Conservation (phyloP, 306 rosid species). For the Vigna reflexopilosa region DNA sequence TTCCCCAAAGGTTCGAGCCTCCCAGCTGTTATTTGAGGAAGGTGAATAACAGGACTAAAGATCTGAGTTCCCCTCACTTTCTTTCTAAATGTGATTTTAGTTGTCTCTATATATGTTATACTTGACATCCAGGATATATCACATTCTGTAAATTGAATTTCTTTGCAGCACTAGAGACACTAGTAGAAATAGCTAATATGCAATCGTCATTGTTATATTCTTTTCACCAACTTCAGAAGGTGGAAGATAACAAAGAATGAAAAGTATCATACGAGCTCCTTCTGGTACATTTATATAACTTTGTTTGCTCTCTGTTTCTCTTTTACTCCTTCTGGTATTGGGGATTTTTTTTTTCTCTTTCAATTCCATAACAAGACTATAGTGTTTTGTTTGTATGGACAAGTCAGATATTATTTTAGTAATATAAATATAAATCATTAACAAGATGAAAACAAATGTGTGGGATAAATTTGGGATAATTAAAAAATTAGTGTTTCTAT, state of each 20-base stretch:
- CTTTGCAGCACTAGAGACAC: constrained; percentile 73
- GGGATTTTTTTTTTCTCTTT: neutral
- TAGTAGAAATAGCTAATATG: constrained; percentile 79
- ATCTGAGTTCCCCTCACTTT: neutral
- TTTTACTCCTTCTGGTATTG: neutral
- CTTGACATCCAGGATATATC: constrained; percentile 33
- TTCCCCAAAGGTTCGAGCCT: constrained; percentile 87
- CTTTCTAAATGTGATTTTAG: neutral
- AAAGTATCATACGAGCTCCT: constrained; percentile 23
- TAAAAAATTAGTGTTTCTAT: neutral
- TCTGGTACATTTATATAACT: constrained; percentile 36
- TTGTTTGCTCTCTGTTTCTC: neutral
- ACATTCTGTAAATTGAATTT: constrained; percentile 40
- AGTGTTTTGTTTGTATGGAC: neutral
- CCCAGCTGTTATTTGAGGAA: constrained; percentile 86
- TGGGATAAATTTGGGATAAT: neutral
- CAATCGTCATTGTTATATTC: constrained; percentile 61
- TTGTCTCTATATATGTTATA: constrained; percentile 1
- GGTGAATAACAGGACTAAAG: constrained; percentile 51
- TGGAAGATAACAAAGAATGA: constrained; percentile 57
- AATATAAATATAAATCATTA: neutral
- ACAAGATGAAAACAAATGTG: neutral
- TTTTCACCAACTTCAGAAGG: constrained; percentile 62
- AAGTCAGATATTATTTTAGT: neutral
- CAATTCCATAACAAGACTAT: neutral